These are phyloP conservation scores for Emericellopsis terricola DNA, from an alignment of 495 filamentous ascomycete genomes.

Conservation along the genomic window DNA sequence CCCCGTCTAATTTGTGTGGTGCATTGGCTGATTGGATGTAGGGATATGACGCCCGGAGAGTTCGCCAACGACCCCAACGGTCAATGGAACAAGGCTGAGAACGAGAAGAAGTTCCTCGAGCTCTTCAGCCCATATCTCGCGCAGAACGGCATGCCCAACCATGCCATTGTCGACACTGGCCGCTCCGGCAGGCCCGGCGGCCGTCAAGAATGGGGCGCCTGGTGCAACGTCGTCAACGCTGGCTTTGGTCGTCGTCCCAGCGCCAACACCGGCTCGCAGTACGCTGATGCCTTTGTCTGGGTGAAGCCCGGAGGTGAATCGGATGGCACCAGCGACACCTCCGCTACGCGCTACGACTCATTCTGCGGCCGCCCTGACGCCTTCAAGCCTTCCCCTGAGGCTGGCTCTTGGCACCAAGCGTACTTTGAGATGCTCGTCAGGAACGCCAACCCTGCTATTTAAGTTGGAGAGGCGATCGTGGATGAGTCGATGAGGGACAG, in stretches of 20 bases:
- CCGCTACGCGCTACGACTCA: slow-evolving; percentile 47
- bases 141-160: slow-evolving; percentile 44
- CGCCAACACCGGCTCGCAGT: slow-evolving; percentile 37
- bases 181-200: slow-evolving; percentile 48
- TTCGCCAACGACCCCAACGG: slow-evolving; percentile 39
- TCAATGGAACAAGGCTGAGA: slow-evolving; percentile 37
- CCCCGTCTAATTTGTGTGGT: too few species aligned
- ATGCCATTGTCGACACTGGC: slow-evolving; percentile 54
- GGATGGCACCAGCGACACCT: slow-evolving; percentile 52
- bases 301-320: slow-evolving; percentile 71
- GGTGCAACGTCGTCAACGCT: slow-evolving; percentile 65
- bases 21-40: too few species aligned
- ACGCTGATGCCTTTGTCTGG: slow-evolving; percentile 68
- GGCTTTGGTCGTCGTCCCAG: slow-evolving; percentile 59
- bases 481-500: too few species aligned
- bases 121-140: slow-evolving; percentile 44
- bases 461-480: not conserved
- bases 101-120: slow-evolving; percentile 58
- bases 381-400: slow-evolving; percentile 55
- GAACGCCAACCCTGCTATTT: slow-evolving; percentile 40
- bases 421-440: slow-evolving; percentile 54
- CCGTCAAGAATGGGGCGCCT: slow-evolving; percentile 58
- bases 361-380: slow-evolving; percentile 48
- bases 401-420: slow-evolving; percentile 62
- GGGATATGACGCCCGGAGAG: slow-evolving; percentile 42